Base-by-base conservation (phyloP, 2,329 filamentous ascomycete genomes). In the Nigrospora oryzae region DNA sequence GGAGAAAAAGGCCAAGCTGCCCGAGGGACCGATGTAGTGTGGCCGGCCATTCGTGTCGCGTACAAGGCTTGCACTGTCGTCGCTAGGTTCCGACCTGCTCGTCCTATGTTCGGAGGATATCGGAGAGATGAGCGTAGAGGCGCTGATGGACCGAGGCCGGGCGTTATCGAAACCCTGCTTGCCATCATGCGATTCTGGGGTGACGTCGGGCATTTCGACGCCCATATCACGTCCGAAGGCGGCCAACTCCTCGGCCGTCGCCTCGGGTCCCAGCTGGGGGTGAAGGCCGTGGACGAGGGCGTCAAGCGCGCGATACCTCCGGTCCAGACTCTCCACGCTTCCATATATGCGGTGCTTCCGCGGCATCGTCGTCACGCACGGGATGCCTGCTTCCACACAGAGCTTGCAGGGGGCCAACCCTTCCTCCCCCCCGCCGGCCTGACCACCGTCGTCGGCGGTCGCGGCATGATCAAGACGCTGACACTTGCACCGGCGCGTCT, bases 291-390 rank as follows among this genome's bases (percentile, higher is more conserved):
- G 63, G 36, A 69, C 59, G 37, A 70, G 40, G 14, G 65, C 59
- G 49, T 70, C 66, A 11, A 70, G 57, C 3, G 67, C 65, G 37
- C 68, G 57, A 47, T 67, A 70, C 28, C 67, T 58, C 30, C 65
- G 55, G 40, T 66, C 68, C 37, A 70, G 54, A n/a, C 66, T 68
- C 48, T 70, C 68, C 7, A 69, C 63, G 46, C 67, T 69, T 14
- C 68, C 68, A 44, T 70, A 70, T 11, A 70, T 65, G 32, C 68
- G 56, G 35, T 67, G 65, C 49, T 70, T 70, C 19, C 68, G 61
- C 6, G 68, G 67, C 33, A 69, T 54, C 11, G 65, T 69, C 8
- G 62, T 67, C 49, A 69, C 63, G 52, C 67, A 70, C 32, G 55
- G 52, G 23, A 66, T 63, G 10, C 61, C 63, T 19, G 58, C 60